phyloP scores from a whole-genome alignment of 176 grass and related monocot species.

The Paspalum notatum region DNA sequence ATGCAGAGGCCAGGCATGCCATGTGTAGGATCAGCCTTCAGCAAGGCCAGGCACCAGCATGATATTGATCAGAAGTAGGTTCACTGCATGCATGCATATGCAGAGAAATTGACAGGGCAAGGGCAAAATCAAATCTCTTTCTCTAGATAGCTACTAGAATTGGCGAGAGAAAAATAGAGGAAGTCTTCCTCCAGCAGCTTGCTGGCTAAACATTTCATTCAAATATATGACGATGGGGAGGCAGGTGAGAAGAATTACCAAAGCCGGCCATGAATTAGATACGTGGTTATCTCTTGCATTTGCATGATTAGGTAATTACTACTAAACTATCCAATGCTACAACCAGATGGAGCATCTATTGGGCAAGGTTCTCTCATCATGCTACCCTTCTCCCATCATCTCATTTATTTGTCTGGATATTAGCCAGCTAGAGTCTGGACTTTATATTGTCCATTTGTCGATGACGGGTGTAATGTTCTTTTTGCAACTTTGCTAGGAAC shows the following conservation, averaged over 20 bases:
- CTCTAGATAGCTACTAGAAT: background rate
- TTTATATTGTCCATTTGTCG: conserved; percentile 45
- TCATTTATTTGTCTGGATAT: conserved; percentile 43
- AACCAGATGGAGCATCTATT: conserved; percentile 42
- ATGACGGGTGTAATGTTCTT: conserved; percentile 35
- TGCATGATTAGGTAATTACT: conserved; percentile 24
- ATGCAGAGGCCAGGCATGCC: conserved; percentile 29
- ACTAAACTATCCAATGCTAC: conserved; percentile 21
- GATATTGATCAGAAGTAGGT: background rate
- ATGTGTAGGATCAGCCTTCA: conserved; percentile 33
- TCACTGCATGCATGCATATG: conserved; percentile 36
- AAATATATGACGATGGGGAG: conserved; percentile 9
- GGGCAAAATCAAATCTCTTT: background rate
- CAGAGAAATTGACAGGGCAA: conserved; percentile 29
- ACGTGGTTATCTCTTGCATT: conserved; percentile 18
- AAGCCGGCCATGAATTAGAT: conserved; percentile 43
- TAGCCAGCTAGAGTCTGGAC: conserved; percentile 20
- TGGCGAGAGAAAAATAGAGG: too few relatives aligned
- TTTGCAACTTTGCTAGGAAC: conserved; percentile 30
- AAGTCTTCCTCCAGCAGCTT: too few relatives aligned
- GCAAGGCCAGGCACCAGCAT: conserved; percentile 22
- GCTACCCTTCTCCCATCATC: conserved; percentile 5
- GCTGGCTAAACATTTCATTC: background rate
- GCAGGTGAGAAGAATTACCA: conserved; percentile 8
- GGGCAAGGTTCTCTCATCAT: conserved; percentile 19